Conservation (phyloP, 805 yeast genomes). For the Kregervanrija pseudodelftensis region DNA sequence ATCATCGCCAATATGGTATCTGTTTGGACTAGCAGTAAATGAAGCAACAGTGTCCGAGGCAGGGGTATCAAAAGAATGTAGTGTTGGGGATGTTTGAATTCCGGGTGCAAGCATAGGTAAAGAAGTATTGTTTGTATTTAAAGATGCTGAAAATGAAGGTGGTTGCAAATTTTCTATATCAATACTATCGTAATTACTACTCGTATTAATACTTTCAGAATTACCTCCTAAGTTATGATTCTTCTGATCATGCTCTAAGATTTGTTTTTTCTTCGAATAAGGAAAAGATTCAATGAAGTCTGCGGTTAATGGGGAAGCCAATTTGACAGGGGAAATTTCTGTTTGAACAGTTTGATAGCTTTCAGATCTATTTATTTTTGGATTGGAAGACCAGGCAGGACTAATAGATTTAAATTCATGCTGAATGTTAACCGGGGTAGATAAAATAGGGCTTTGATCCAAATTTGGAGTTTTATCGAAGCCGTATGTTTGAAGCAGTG, state of each 20-base stretch:
- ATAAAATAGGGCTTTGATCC: conserved; percentile 6
- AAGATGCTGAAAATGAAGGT: background rate
- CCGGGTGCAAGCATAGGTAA: no score
- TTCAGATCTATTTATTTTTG: conserved; percentile 2
- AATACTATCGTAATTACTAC: conserved; percentile 3
- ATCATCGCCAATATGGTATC: conserved; percentile 43
- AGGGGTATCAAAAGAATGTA: conserved; percentile 5
- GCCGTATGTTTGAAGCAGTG: conserved; percentile 18
- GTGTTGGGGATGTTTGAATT: no score
- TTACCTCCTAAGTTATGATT: no score
- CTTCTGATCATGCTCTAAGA: no score
- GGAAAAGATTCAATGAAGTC: conserved; percentile 7
- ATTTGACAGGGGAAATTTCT: conserved; percentile 2
- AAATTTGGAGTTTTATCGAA: conserved; percentile 10
- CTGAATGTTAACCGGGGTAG: conserved; percentile 1
- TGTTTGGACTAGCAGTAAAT: conserved; percentile 13
- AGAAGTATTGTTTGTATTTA: no score
- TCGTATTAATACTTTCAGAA: background rate
- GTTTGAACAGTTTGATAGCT: conserved; percentile 7
- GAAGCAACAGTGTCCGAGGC: conserved; percentile 7
- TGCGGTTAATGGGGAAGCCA: conserved; percentile 10
- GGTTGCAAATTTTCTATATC: background rate
- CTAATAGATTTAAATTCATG: background rate
- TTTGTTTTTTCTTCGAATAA: no score
- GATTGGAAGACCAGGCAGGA: conserved; percentile 4